Percentiles rank a stretch among this genome's conserved stretches.
Conservation (phyloP, 176 grass and related monocot genomes). For the Avena eriantha region DNA sequence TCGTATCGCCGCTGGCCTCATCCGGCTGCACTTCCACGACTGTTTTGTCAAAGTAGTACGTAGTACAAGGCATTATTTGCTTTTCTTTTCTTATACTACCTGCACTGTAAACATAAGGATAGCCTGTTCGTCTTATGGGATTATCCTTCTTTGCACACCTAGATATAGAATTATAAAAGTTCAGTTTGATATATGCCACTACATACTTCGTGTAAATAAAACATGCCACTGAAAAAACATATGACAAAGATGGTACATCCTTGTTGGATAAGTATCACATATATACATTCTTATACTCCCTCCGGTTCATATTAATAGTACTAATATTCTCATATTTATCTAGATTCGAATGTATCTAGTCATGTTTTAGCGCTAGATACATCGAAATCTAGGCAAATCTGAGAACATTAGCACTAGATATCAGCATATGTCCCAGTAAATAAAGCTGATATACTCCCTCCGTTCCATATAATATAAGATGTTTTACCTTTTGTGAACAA, state of each 20-base stretch:
- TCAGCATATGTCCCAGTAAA: background rate
- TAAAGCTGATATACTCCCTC: background rate
- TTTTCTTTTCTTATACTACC: background rate
- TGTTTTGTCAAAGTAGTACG: slow-evolving; percentile 69
- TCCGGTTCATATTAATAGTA: no score
- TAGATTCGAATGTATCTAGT: no score
- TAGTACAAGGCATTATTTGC: background rate
- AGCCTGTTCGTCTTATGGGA: background rate
- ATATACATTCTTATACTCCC: no score
- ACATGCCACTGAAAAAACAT: background rate
- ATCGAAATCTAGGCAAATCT: background rate
- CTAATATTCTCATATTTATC: no score
- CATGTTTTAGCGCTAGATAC: background rate
- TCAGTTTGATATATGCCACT: background rate
- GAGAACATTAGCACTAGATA: background rate
- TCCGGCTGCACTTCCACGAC: no score
- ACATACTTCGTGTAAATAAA: background rate
- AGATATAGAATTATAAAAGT: no score
- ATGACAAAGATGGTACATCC: no score
- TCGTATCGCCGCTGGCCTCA: slow-evolving; percentile 66
- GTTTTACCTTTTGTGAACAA: no score
- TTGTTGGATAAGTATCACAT: no score
- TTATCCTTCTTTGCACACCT: background rate
- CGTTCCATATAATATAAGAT: no score
- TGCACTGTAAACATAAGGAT: background rate